Conservation (phyloP, 345 rosid genomes). For the Populus deltoides region DNA sequence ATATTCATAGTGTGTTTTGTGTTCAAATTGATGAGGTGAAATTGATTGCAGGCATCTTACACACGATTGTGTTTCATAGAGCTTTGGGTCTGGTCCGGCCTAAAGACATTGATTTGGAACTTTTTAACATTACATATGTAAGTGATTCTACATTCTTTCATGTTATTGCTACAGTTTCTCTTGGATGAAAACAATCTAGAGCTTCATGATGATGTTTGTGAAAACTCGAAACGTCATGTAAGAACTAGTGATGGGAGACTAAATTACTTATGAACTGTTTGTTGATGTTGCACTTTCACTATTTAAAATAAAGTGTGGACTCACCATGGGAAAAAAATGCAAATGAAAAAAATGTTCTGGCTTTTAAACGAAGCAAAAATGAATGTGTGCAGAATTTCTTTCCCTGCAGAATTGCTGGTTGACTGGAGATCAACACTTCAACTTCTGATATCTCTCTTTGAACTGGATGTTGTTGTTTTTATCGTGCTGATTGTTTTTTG, state of each 20-base stretch:
- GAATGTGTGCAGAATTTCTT: too few relatives aligned
- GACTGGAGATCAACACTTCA: too few relatives aligned
- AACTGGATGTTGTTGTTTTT: neutral
- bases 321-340: too few relatives aligned
- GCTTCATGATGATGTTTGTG: neutral
- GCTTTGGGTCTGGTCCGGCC: conserved; percentile 94
- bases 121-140: conserved; percentile 84
- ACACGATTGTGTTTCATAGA: conserved; percentile 83
- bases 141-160: conserved; percentile 17
- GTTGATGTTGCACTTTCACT: too few relatives aligned
- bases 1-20: neutral
- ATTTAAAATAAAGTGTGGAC: too few relatives aligned
- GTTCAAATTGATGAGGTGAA: conserved; percentile 2
- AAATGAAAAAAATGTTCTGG: too few relatives aligned
- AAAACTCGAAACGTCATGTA: neutral
- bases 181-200: neutral
- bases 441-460: too few relatives aligned
- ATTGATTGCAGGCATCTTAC: conserved; percentile 66
- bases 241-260: neutral
- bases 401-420: too few relatives aligned
- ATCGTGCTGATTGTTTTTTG: neutral
- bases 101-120: conserved; percentile 86
- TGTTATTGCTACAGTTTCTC: neutral
- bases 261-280: too few relatives aligned
- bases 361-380: too few relatives aligned